phyloP scores from a whole-genome alignment of 768 basidiomycete genomes.

The Tulasnella sp. region DNA sequence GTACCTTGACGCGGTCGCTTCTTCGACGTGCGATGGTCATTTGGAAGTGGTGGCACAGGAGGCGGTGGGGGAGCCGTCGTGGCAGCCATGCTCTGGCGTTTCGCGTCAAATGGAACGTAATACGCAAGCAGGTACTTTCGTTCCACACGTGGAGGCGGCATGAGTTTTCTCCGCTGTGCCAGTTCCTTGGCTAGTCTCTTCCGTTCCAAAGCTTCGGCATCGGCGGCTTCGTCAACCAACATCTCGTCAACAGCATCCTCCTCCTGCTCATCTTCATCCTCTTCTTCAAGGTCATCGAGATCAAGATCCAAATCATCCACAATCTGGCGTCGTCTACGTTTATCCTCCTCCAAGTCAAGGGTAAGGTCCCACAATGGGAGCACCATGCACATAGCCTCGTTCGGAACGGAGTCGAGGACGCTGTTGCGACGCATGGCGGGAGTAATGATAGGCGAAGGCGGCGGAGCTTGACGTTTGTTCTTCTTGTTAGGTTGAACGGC shows the following conservation, averaged over 20 bases:
- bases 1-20: conserved; percentile 39
- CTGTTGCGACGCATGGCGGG: conserved; percentile 22
- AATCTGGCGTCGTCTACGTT: conserved; percentile 32
- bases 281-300: conserved; percentile 24
- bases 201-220: conserved; percentile 13
- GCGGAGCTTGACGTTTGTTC: not conserved
- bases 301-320: conserved; percentile 34
- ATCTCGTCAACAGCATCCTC: conserved; percentile 5
- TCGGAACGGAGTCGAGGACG: conserved; percentile 59
- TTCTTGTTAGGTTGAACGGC: conserved; percentile 17
- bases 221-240: not conserved
- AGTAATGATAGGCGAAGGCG: not conserved
- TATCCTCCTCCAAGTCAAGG: conserved; percentile 21
- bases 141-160: conserved; percentile 44
- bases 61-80: conserved; percentile 18
- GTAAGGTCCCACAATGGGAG: conserved; percentile 63
- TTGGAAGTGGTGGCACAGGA: not conserved
- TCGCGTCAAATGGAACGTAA: conserved; percentile 57
- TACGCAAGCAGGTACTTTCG: conserved; percentile 75
- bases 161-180: not conserved
- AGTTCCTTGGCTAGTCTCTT: not conserved
- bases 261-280: conserved; percentile 23
- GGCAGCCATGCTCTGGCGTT: conserved; percentile 33
- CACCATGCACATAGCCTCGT: conserved; percentile 75
- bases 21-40: conserved; percentile 40